phyloP scores from a whole-genome alignment of 179 eudicot genomes.

The Silene vulgaris region DNA sequence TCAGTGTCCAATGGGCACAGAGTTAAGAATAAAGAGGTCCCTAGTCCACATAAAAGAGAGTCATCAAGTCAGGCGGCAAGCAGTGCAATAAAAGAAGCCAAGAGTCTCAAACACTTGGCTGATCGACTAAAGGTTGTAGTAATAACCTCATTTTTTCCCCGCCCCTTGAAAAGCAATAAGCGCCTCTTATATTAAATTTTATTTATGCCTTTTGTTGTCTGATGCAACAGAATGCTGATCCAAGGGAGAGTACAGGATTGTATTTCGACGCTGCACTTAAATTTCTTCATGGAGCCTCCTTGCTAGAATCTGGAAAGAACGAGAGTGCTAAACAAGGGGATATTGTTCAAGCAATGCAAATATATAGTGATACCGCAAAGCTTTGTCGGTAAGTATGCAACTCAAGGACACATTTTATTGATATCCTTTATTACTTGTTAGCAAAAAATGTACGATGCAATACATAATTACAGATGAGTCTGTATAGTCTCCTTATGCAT shows the following conservation, averaged over 20 bases:
- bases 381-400: conserved; percentile 74
- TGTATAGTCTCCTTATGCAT: background rate
- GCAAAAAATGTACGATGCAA: background rate
- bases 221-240: conserved; percentile 61
- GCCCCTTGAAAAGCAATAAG: background rate
- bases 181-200: conserved; percentile 14
- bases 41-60: conserved; percentile 79
- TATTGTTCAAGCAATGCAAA: conserved; percentile 53
- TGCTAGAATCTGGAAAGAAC: conserved; percentile 59
- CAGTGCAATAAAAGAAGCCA: conserved; percentile 82
- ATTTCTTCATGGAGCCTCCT: conserved; percentile 84
- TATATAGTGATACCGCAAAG: conserved; percentile 81
- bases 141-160: conserved; percentile 6
- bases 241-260: conserved; percentile 55
- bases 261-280: conserved; percentile 89
- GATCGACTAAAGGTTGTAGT: conserved; percentile 77
- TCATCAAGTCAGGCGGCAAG: conserved; percentile 64
- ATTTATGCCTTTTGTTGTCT: conserved; percentile 22
- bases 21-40: conserved; percentile 49
- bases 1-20: conserved; percentile 48
- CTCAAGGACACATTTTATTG: background rate
- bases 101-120: conserved; percentile 80
- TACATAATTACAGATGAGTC: background rate
- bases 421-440: background rate
- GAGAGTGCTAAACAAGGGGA: conserved; percentile 69